Evolutionary conservation across 2,329 filamentous ascomycete species (phyloP).

Genomic region (Thielaviopsis ethacetica): DNA sequence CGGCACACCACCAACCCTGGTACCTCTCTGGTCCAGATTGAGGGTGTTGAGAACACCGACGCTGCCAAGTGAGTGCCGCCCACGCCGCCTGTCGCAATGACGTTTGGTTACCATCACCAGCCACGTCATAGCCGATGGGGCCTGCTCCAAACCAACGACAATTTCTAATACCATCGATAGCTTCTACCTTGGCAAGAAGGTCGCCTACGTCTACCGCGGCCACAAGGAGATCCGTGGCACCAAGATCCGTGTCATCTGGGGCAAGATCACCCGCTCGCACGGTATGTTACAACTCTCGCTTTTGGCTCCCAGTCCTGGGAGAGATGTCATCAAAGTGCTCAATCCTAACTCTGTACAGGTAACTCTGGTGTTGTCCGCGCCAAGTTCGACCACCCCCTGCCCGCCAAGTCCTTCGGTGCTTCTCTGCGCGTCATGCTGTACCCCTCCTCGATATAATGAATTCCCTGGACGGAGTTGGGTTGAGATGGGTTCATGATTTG

Average conservation of each 20-base stretch:
- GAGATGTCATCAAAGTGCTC: background rate
- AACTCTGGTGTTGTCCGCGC: slow-evolving; percentile 97
- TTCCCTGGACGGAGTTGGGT: slow-evolving; percentile 40
- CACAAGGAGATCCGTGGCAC: slow-evolving; percentile 89
- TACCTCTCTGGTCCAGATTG: slow-evolving; percentile 94
- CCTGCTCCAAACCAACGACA: background rate
- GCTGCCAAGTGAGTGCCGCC: slow-evolving; percentile 60
- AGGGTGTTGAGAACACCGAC: slow-evolving; percentile 84
- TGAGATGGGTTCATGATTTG: slow-evolving; percentile 45
- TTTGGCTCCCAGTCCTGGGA: background rate
- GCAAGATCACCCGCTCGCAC: slow-evolving; percentile 92
- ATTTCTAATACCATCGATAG: slow-evolving; percentile 22
- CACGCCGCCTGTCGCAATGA: background rate
- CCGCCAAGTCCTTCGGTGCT: slow-evolving; percentile 90
- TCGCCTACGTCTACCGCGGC: slow-evolving; percentile 96
- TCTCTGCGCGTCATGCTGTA: slow-evolving; percentile 96
- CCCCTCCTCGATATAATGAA: slow-evolving; percentile 85
- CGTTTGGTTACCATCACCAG: background rate
- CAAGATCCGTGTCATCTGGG: slow-evolving; percentile 99
- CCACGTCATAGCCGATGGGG: background rate
- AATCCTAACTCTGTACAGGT: slow-evolving; percentile 32
- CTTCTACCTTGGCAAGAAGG: slow-evolving; percentile 98
- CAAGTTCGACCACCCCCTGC: slow-evolving; percentile 93
- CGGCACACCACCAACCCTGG: slow-evolving; percentile 82
- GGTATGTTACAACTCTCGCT: slow-evolving; percentile 37